Base-by-base conservation (phyloP, 805 yeast species). In the Candida taoyuanica region DNA sequence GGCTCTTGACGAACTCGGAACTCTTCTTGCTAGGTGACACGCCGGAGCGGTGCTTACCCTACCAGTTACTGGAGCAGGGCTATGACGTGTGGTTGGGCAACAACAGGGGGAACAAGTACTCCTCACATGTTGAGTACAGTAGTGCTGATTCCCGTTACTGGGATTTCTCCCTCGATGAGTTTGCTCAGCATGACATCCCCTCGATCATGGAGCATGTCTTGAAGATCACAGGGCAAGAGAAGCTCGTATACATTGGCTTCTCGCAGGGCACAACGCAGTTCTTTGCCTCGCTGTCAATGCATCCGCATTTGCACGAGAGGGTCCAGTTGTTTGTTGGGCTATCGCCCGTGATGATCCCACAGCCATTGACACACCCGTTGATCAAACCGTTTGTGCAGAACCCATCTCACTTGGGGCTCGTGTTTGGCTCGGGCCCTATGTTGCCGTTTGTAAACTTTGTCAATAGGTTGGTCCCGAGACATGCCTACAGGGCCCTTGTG, bases 41-140 rank as follows among this genome's bases (percentile, higher is more conserved):
- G 46, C 53, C 29, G 38, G 60, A 46, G 44, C 68, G 55, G 60
- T 67, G 46, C 43, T 63, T 93, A 30, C 96, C 98, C 0, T 81
- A 82, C 56, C 63, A 76, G 5, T 68, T 91, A 29, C 76, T 79
- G 40, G 86, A 88, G 41, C 56, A 76, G 33, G 97, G 97, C 3
- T 91, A 79, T 59, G 98, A 91, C 56, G 97, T 91, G 5, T 91
- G 95, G 91, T 65, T 91, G 44, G 98, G 98, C 2, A 87, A 86
- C 60, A 87, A 85, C 56, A 69, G 96, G 39, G 96, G 96, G 7
- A 93, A 91, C 65, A 93, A 91, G 62, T 91, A 91, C 65, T 81
- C 94, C 19, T 63, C 42, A 18, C 60, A 58, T 36, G 35, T 43
- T 9, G 33, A 30, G 12, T 42, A 47, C 21, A 36, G 39, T 7